Base-by-base conservation (phyloP, 176 grass and related monocot species). In the Elymus sibiricus region DNA sequence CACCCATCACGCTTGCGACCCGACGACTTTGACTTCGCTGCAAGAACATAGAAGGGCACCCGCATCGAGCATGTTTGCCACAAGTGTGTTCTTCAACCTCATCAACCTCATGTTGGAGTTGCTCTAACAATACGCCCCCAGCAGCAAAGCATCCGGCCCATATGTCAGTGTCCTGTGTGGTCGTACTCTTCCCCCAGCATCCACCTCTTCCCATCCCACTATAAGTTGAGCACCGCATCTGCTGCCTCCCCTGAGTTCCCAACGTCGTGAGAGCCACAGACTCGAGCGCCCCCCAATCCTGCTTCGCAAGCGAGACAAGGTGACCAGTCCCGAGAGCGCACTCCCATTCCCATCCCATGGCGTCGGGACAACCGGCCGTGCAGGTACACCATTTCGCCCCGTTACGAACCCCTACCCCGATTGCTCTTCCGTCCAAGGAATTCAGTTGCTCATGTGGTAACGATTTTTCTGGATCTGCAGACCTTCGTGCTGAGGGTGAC, bases 401-500 rank as follows among this genome's bases (percentile, higher is more conserved):
- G 9, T 42, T 9, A 42, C 40, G 1, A 42, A 42, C 46, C 8
- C 3, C 12, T 42, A 35, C 32, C 11, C 10, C 38, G 17, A n/a
- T n/a, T 44, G 35, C 19, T 78, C 55, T 53, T 21, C n/a, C 35
- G 14, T 79, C 55, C 32, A 35, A 15, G 11, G 51, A 31, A 61
- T 29, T 42, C 34, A 40, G 14, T 3, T 31, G 65, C 72, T 90
- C 42, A 76, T 53, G 40, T 42, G 35, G 8, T 46, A 29, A 43
- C 5, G 1, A 15, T 28, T 4, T 35, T 67, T 11, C 29, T 62
- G 38, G 49, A 17, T 85, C 67, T 78, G 26, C 87, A 95, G 96
- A 95, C 93, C 58, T 75, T 92, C 67, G 86, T 85, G 88, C 82
- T 98, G 81, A 95, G 60, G 82, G 93, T 95, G 47, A 89, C 96